A percentile compares a stretch with the other conserved stretches of the same genome.
Conservation (phyloP, 768 basidiomycete genomes). For the Termitomyces heimii region DNA sequence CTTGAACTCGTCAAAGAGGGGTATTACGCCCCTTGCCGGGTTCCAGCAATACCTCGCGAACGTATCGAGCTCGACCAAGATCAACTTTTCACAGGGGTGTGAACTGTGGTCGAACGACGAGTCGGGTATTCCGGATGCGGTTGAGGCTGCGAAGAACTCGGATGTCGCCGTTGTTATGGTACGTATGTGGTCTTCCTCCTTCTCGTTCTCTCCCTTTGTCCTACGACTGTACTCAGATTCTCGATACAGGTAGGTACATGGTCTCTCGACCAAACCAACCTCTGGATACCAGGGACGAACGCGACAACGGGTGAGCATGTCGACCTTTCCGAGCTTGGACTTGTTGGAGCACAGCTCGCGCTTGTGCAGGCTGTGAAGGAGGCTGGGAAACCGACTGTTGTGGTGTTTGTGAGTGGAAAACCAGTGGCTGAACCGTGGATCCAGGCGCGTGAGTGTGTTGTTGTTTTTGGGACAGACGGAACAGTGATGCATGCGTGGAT, state of each 20-base stretch:
- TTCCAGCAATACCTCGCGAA: conserved; percentile 48
- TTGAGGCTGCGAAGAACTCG: conserved; percentile 44
- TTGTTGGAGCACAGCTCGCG: conserved; percentile 60
- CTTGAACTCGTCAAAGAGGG: conserved; percentile 54
- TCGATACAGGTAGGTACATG: conserved; percentile 46
- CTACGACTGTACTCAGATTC: background rate
- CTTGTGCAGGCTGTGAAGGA: conserved; percentile 60
- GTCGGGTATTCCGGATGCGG: conserved; percentile 47
- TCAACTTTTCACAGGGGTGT: conserved; percentile 64
- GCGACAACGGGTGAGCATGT: conserved; percentile 71
- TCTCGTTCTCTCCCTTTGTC: background rate
- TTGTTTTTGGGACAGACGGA: background rate
- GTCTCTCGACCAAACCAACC: conserved; percentile 51
- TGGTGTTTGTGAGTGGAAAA: conserved; percentile 64
- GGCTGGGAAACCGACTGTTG: conserved; percentile 57
- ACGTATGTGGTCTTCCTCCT: background rate
- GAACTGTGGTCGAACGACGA: conserved; percentile 67
- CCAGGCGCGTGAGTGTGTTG: conserved; percentile 40
- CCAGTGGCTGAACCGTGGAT: conserved; percentile 72
- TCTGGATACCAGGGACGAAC: conserved; percentile 58
- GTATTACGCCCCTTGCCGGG: conserved; percentile 55
- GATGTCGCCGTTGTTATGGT: conserved; percentile 66
- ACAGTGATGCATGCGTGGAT: background rate
- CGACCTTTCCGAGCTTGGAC: conserved; percentile 52
- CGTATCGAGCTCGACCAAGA: conserved; percentile 37